Percentiles rank a stretch among this genome's conserved stretches.
Evolutionary conservation across 2,329 filamentous ascomycete species (phyloP).

Genomic region (Calonectria pteridis): DNA sequence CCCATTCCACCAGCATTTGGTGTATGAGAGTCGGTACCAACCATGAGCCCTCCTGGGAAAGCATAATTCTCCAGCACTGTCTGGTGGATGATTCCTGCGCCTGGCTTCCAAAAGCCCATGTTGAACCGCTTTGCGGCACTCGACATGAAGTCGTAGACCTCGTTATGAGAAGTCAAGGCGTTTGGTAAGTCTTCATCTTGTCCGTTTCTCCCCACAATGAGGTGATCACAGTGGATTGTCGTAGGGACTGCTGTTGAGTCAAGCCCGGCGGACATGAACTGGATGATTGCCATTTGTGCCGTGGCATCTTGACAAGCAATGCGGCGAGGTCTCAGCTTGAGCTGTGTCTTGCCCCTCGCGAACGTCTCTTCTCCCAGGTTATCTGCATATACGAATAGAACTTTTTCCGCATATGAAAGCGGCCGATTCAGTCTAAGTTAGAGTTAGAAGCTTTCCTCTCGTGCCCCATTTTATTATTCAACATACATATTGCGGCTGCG

Average conservation of each 20-base stretch:
- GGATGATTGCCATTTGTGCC: conserved; percentile 98
- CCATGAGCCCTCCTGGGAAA: conserved; percentile 97
- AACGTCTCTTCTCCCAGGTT: conserved; percentile 97
- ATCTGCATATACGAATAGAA: conserved; percentile 98
- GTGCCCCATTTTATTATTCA: background rate
- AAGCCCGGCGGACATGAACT: conserved; percentile 99
- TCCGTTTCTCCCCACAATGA: conserved; percentile 97
- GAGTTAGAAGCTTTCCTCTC: background rate
- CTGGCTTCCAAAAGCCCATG: conserved; percentile 99
- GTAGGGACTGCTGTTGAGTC: conserved; percentile 92
- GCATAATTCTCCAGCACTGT: conserved; percentile 99
- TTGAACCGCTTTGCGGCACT: conserved; percentile 93
- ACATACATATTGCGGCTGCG: background rate
- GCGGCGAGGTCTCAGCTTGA: conserved; percentile 95
- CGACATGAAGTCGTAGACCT: conserved; percentile 98
- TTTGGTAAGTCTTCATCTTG: conserved; percentile 92
- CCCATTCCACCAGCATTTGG: conserved; percentile 97
- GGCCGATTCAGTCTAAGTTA: conserved; percentile 84
- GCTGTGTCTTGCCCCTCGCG: conserved; percentile 93
- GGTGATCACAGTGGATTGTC: conserved; percentile 98
- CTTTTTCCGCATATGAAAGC: conserved; percentile 96
- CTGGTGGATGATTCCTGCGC: conserved; percentile 99
- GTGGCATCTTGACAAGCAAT: conserved; percentile 99
- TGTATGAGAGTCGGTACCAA: conserved; percentile 98
- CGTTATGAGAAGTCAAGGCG: conserved; percentile 95